A percentile compares a stretch with the other conserved stretches of the same genome.
These are phyloP conservation scores for Coniferiporia sulphurascens DNA, from an alignment of 1,284 basidiomycete species.

Conservation along the genomic window DNA sequence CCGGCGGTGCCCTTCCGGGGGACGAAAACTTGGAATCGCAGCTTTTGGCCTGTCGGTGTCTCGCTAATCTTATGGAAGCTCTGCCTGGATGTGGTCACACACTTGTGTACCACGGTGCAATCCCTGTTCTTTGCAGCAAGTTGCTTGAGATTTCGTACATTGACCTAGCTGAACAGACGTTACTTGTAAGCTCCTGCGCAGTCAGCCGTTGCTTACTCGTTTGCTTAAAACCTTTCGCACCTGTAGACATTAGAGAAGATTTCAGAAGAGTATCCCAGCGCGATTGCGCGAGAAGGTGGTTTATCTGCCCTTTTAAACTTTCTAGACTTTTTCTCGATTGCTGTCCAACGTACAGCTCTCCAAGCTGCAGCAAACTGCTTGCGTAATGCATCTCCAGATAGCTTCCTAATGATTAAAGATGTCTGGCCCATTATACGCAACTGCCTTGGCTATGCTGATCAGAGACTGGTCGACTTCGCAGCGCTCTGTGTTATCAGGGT, in stretches of 20 bases:
- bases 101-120: slow-evolving; percentile 91
- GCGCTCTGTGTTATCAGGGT: slow-evolving; percentile 90
- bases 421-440: slow-evolving; percentile 92
- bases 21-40: slow-evolving; percentile 89
- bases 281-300: slow-evolving; percentile 92
- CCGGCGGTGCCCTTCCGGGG: slow-evolving; percentile 61
- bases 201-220: slow-evolving; percentile 11
- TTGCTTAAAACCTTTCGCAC: slow-evolving; percentile 25
- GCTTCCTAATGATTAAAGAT: slow-evolving; percentile 81
- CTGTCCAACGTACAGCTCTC: slow-evolving; percentile 92
- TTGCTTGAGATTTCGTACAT: slow-evolving; percentile 94
- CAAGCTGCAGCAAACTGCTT: slow-evolving; percentile 96
- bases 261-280: slow-evolving; percentile 90
- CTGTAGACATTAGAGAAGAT: slow-evolving; percentile 92
- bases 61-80: slow-evolving; percentile 96
- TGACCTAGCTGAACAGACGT: slow-evolving; percentile 92
- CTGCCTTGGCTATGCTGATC: slow-evolving; percentile 86
- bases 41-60: slow-evolving; percentile 88
- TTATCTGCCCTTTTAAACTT: slow-evolving; percentile 87
- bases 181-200: slow-evolving; percentile 67
- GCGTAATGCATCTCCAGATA: slow-evolving; percentile 81
- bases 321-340: slow-evolving; percentile 95
- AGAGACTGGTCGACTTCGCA: slow-evolving; percentile 90
- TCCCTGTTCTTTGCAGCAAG: slow-evolving; percentile 93
- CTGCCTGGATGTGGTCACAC: slow-evolving; percentile 91